Percentiles rank a stretch among this genome's conserved stretches.
phyloP scores from a whole-genome alignment of 192 early-diverging fungal species.

The Phlyctochytrium arcticum region DNA sequence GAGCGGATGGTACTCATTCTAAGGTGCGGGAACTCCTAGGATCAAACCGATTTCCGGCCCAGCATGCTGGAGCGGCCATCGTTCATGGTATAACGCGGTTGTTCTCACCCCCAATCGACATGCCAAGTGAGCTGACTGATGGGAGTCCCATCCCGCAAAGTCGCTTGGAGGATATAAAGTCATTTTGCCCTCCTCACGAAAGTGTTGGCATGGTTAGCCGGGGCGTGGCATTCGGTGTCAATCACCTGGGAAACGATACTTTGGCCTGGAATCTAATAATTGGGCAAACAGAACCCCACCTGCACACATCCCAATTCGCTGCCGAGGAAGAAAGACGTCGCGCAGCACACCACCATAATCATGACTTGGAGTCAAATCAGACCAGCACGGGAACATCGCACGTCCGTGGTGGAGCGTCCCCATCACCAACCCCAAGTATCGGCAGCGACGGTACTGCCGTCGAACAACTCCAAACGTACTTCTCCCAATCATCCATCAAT shows the following conservation, averaged over 20 bases:
- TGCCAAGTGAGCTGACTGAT: conserved; percentile 22
- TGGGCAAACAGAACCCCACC: conserved; percentile 34
- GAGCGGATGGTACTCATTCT: conserved; percentile 46
- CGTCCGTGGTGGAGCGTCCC: too few relatives aligned
- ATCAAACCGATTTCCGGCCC: conserved; percentile 12
- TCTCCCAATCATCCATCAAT: not conserved
- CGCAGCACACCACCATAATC: not conserved
- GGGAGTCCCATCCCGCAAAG: conserved; percentile 30
- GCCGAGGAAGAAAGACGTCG: not conserved
- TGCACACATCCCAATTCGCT: conserved; percentile 25
- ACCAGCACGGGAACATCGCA: not conserved
- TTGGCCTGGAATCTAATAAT: conserved; percentile 48
- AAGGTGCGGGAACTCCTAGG: conserved; percentile 41
- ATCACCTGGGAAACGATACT: conserved; percentile 49
- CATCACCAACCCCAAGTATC: not conserved
- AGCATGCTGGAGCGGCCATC: conserved; percentile 36
- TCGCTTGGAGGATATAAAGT: conserved; percentile 23
- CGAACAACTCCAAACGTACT: not conserved
- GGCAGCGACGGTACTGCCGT: conserved; percentile 1
- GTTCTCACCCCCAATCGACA: conserved; percentile 29
- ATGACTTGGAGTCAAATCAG: not conserved
- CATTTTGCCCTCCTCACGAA: conserved; percentile 39
- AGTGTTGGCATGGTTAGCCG: conserved; percentile 31
- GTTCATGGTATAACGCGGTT: conserved; percentile 40
- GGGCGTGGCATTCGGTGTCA: conserved; percentile 40